Evolutionary conservation across 148 eudicot species (phyloP).

Genomic region (Salicornia ramosissima): DNA sequence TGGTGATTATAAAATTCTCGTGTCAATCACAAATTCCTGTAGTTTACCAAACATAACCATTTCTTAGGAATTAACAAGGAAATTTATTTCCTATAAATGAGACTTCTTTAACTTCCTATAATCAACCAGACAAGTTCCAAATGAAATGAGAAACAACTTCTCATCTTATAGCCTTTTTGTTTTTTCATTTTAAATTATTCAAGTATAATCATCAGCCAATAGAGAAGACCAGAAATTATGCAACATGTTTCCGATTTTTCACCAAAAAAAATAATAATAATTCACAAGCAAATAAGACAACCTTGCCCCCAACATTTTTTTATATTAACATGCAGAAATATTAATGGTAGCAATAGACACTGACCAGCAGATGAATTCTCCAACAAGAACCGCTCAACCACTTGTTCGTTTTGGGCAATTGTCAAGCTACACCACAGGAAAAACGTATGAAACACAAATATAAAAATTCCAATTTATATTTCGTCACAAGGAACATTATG

Average conservation of each 20-base stretch:
- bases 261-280: not conserved
- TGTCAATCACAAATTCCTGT: too few relatives aligned
- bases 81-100: too few relatives aligned
- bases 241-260: not conserved
- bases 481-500: not conserved
- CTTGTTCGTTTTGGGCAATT: slow-evolving; percentile 89
- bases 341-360: slow-evolving; percentile 8
- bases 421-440: slow-evolving; percentile 57
- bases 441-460: slow-evolving; percentile 10
- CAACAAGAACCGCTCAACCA: slow-evolving; percentile 74
- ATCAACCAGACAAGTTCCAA: too few relatives aligned
- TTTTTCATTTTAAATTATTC: not conserved
- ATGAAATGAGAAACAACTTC: not conserved
- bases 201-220: not conserved
- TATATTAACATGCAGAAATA: not conserved
- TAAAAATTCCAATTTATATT: not conserved
- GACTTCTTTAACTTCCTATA: too few relatives aligned
- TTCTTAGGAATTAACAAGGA: too few relatives aligned
- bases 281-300: not conserved
- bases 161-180: not conserved
- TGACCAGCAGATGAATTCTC: slow-evolving; percentile 70
- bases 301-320: not conserved
- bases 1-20: too few relatives aligned
- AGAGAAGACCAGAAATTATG: not conserved
- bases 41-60: too few relatives aligned